Evolutionary conservation across 2,329 filamentous ascomycete genomes (phyloP).

Genomic region (Pseudogymnoascus sp.): DNA sequence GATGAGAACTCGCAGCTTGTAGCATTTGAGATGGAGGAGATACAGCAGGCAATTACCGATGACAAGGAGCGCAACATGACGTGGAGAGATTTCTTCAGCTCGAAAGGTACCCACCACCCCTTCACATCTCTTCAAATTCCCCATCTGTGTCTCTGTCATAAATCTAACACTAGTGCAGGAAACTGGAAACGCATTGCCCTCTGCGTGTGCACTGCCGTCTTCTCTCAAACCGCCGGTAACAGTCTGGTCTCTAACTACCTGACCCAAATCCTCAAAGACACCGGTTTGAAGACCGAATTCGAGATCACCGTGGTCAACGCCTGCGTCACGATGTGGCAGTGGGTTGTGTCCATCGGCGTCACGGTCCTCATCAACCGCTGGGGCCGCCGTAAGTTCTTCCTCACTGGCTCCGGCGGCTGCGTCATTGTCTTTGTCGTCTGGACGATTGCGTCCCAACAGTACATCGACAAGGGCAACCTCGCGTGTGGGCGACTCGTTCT

Average conservation of each 20-base stretch:
- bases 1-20: conserved; percentile 34
- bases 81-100: conserved; percentile 9
- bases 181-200: conserved; percentile 34
- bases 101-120: background rate
- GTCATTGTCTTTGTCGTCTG: conserved; percentile 29
- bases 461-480: conserved; percentile 27
- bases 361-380: conserved; percentile 31
- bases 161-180: conserved; percentile 13
- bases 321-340: conserved; percentile 35
- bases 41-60: conserved; percentile 31
- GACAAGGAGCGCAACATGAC: conserved; percentile 9
- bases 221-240: conserved; percentile 35
- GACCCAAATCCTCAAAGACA: conserved; percentile 32
- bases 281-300: conserved; percentile 29
- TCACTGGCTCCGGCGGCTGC: conserved; percentile 32
- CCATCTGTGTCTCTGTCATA: conserved; percentile 24
- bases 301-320: conserved; percentile 35
- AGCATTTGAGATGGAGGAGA: conserved; percentile 38
- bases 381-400: conserved; percentile 32
- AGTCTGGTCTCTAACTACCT: conserved; percentile 36
- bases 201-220: conserved; percentile 33
- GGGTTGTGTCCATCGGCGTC: conserved; percentile 32
- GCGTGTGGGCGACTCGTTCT: conserved; percentile 30
- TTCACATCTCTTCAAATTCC: background rate
- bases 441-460: conserved; percentile 33